These are phyloP conservation scores for Trametes cingulata DNA, from an alignment of 768 basidiomycete genomes.

Conservation along the genomic window DNA sequence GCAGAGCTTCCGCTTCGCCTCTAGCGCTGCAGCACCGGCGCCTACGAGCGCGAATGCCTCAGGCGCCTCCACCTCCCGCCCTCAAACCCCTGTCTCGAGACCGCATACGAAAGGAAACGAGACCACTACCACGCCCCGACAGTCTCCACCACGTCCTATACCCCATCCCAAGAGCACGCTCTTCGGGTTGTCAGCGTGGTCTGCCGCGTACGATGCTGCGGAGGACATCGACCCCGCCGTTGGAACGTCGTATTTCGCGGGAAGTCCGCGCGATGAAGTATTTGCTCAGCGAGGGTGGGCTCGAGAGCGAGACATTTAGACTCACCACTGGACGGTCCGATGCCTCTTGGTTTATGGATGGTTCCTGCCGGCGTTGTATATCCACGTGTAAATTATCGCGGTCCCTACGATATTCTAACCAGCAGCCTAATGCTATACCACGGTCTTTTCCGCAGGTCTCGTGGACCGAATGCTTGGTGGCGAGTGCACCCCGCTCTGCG, in stretches of 20 bases:
- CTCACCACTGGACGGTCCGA: not conserved
- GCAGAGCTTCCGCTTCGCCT: slow-evolving; percentile 32
- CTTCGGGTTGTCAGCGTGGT: slow-evolving; percentile 39
- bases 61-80: slow-evolving; percentile 12
- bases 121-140: slow-evolving; percentile 11
- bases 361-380: slow-evolving; percentile 3
- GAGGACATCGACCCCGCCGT: slow-evolving; percentile 8
- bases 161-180: slow-evolving; percentile 28
- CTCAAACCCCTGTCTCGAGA: slow-evolving; percentile 9
- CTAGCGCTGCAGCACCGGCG: slow-evolving; percentile 30
- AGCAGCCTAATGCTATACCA: slow-evolving; percentile 18
- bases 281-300: slow-evolving; percentile 21
- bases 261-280: slow-evolving; percentile 23
- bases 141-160: slow-evolving; percentile 25
- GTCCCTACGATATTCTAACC: not conserved
- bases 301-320: slow-evolving; percentile 17
- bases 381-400: slow-evolving; percentile 17
- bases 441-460: not conserved
- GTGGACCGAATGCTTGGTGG: no score
- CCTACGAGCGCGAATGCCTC: slow-evolving; percentile 7
- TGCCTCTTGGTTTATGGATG: not conserved
- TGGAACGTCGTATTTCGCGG: slow-evolving; percentile 13
- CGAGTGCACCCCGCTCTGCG: no score
- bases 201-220: slow-evolving; percentile 22
- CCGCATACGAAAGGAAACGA: slow-evolving; percentile 1